Percentiles rank a stretch among this genome's conserved stretches.
These are phyloP conservation scores for Funneliformis geosporum DNA, from an alignment of 192 early-diverging fungal species.

Conservation along the genomic window DNA sequence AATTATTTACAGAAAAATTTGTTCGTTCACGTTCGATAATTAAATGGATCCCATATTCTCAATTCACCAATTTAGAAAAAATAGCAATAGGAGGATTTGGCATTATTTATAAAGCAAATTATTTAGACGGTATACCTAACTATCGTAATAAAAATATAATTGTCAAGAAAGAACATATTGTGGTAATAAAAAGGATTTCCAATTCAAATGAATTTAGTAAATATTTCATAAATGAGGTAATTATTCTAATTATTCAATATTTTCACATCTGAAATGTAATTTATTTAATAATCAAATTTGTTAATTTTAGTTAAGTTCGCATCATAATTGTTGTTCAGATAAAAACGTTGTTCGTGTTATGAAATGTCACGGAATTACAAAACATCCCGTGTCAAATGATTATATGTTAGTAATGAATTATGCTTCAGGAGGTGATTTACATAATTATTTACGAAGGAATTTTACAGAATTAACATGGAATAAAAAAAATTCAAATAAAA, in stretches of 20 bases:
- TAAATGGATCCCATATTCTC: no score
- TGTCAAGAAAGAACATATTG: neutral
- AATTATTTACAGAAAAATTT: no score
- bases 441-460: neutral
- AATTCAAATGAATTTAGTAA: neutral
- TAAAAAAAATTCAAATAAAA: neutral
- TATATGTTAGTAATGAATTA: slow-evolving; percentile 11
- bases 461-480: slow-evolving; percentile 5
- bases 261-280: no score
- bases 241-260: neutral
- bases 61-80: no score
- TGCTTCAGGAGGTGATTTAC: slow-evolving; percentile 15
- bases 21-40: no score
- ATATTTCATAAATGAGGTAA: slow-evolving; percentile 18
- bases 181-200: neutral
- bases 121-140: no score
- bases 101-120: no score
- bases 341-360: neutral
- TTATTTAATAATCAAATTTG: neutral
- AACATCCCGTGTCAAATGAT: neutral
- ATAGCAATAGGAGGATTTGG: no score
- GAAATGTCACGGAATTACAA: slow-evolving; percentile 6
- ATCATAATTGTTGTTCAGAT: neutral
- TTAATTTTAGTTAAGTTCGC: neutral
- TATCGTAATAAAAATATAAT: no score